These are phyloP conservation scores for Dryas octopetala DNA, from an alignment of 306 rosid species.

Conservation along the genomic window DNA sequence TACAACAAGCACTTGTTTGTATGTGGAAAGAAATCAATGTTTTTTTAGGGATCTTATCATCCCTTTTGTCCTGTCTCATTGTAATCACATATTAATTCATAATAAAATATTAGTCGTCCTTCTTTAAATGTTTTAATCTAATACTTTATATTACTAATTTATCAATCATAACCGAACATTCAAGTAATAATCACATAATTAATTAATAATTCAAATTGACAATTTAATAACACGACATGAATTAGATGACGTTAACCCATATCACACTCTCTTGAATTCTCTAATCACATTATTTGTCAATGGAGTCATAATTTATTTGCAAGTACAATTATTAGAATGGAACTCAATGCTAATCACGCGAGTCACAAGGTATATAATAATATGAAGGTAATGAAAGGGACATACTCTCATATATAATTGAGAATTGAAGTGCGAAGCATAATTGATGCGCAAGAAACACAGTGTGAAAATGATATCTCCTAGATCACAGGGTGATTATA, in stretches of 20 bases:
- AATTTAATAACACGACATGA: neutral
- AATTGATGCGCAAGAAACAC: slow-evolving; percentile 12
- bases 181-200: neutral
- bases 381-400: neutral
- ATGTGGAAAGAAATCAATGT: neutral
- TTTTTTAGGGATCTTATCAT: slow-evolving; percentile 1
- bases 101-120: neutral
- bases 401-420: neutral
- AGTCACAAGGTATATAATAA: neutral
- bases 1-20: neutral
- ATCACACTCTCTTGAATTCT: neutral
- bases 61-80: slow-evolving; percentile 1
- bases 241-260: neutral
- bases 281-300: neutral
- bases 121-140: no score
- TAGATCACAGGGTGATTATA: slow-evolving; percentile 18
- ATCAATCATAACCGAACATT: neutral
- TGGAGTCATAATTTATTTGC: neutral
- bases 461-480: slow-evolving; percentile 16
- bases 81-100: neutral
- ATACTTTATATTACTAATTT: neutral
- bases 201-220: neutral
- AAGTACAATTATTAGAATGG: neutral
- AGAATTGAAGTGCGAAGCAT: neutral
- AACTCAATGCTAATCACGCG: neutral